Conservation (phyloP, 352 stramenopile species). For the Globisporangium nodosum region DNA sequence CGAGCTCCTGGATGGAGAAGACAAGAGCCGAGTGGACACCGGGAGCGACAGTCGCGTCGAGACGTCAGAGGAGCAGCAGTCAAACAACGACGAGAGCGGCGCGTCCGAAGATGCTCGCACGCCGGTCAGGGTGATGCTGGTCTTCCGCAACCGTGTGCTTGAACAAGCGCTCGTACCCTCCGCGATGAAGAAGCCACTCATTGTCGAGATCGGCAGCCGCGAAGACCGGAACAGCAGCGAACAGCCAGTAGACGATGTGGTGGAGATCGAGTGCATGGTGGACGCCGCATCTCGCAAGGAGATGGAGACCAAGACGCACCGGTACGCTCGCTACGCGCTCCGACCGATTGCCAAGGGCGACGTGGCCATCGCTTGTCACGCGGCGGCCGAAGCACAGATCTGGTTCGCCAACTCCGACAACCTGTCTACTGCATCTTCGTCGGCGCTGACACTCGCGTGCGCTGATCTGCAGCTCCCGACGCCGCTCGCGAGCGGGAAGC, state of each 20-base stretch:
- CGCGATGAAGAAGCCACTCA: constrained; percentile 38
- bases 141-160: constrained; percentile 28
- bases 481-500: not conserved
- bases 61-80: not conserved
- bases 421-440: not conserved
- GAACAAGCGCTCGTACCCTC: not conserved
- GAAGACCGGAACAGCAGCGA: constrained; percentile 15
- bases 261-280: constrained; percentile 39
- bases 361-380: constrained; percentile 23
- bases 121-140: constrained; percentile 20
- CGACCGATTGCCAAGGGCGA: not conserved
- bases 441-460: constrained; percentile 25
- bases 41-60: not conserved
- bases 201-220: constrained; percentile 49
- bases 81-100: constrained; percentile 10
- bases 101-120: not conserved
- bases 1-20: constrained; percentile 51
- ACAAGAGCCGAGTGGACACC: not conserved
- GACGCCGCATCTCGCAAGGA: constrained; percentile 37
- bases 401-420: constrained; percentile 18
- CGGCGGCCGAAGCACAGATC: constrained; percentile 28
- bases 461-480: constrained; percentile 37
- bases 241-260: not conserved
- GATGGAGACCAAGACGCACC: constrained; percentile 47
- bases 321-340: constrained; percentile 60